phyloP scores from a whole-genome alignment of 1,284 basidiomycete species.

The Peniophora sp. region DNA sequence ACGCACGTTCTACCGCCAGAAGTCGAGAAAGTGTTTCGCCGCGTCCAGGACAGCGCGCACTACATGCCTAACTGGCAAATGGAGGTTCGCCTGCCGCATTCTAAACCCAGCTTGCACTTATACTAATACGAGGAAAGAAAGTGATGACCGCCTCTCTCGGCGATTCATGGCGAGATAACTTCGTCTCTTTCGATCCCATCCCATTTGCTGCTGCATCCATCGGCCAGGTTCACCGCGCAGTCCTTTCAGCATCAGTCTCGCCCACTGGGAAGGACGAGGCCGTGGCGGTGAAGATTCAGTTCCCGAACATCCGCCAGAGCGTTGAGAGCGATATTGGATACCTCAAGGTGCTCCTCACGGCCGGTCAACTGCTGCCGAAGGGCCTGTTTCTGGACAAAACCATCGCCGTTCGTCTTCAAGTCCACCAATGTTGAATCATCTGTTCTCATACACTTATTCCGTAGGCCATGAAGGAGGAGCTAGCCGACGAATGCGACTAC shows the following conservation, averaged over 20 bases:
- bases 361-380: conserved; percentile 74
- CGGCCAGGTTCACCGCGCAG: conserved; percentile 88
- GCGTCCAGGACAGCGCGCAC: conserved; percentile 93
- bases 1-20: conserved; percentile 85
- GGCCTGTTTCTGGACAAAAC: conserved; percentile 89
- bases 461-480: conserved; percentile 81
- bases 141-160: conserved; percentile 77
- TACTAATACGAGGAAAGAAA: conserved; percentile 36
- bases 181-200: conserved; percentile 73
- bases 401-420: conserved; percentile 42
- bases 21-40: conserved; percentile 81
- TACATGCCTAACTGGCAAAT: conserved; percentile 99
- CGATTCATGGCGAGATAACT: conserved; percentile 65
- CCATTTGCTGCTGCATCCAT: conserved; percentile 97
- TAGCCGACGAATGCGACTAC: conserved; percentile 96
- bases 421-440: background rate
- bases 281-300: conserved; percentile 95
- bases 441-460: background rate
- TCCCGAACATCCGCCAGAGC: conserved; percentile 84
- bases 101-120: conserved; percentile 1
- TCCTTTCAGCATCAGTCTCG: conserved; percentile 42
- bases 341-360: conserved; percentile 76
- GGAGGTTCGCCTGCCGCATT: conserved; percentile 46
- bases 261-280: conserved; percentile 45
- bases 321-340: conserved; percentile 88